A percentile compares a stretch with the other conserved stretches of the same genome.
These are phyloP conservation scores for Phytophthora multivora DNA, from an alignment of 352 stramenopile genomes.

Conservation along the genomic window DNA sequence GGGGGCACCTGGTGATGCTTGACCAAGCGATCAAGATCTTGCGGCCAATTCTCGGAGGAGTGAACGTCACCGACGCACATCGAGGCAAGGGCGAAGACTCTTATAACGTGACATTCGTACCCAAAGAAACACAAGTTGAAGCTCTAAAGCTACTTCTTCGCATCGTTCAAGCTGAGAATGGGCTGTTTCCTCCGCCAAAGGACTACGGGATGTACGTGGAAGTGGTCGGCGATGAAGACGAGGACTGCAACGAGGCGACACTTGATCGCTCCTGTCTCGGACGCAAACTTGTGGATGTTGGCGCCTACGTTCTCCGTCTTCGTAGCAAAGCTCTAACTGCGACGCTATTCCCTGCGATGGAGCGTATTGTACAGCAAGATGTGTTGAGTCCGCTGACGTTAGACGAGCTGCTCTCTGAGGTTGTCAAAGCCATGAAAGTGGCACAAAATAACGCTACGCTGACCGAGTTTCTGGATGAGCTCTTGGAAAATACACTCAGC, in stretches of 20 bases:
- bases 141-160: conserved; percentile 48
- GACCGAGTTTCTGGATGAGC: conserved; percentile 35
- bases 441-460: conserved; percentile 40
- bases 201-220: conserved; percentile 60
- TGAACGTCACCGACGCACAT: conserved; percentile 69
- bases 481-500: conserved; percentile 38
- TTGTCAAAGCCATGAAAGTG: conserved; percentile 29
- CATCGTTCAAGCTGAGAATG: conserved; percentile 48
- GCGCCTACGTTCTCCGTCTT: conserved; percentile 40
- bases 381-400: conserved; percentile 48
- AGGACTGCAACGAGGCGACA: conserved; percentile 53
- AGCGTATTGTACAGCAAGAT: conserved; percentile 64
- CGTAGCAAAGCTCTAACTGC: conserved; percentile 42
- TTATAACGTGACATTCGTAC: conserved; percentile 43
- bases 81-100: conserved; percentile 30
- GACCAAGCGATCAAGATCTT: conserved; percentile 42
- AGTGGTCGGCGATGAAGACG: conserved; percentile 38
- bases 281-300: conserved; percentile 56
- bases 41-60: conserved; percentile 56
- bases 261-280: conserved; percentile 66
- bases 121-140: conserved; percentile 38
- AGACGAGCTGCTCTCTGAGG: conserved; percentile 37
- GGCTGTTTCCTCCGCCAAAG: conserved; percentile 54
- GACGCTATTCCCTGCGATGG: conserved; percentile 50
- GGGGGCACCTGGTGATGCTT: conserved; percentile 43